phyloP scores from a whole-genome alignment of 2,329 filamentous ascomycete species.

The Cladosporium sp. region DNA sequence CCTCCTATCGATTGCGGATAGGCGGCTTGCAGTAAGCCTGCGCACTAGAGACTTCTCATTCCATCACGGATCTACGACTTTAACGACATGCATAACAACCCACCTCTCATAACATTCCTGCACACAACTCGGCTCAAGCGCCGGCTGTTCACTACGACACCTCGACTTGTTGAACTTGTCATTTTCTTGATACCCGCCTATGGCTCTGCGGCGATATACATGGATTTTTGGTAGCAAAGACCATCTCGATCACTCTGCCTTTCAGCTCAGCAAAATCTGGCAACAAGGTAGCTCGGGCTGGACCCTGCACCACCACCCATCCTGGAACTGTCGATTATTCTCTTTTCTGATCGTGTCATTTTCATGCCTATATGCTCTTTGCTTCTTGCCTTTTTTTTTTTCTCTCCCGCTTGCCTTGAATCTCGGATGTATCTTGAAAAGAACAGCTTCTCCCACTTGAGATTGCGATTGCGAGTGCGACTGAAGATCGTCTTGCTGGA shows the following conservation, averaged over 20 bases:
- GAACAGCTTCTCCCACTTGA: conserved; percentile 3
- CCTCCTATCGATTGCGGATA: not conserved
- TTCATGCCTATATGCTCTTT: not conserved
- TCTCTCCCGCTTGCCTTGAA: too few relatives aligned
- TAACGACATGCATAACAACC: conserved; percentile 5
- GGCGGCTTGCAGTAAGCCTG: not conserved
- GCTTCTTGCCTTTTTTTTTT: not conserved
- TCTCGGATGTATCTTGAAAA: not conserved
- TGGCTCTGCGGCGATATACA: not conserved
- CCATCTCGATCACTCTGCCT: not conserved
- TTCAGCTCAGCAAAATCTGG: not conserved
- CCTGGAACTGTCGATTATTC: not conserved
- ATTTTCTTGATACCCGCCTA: conserved; percentile 5
- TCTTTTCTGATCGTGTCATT: conserved; percentile 11
- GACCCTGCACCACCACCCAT: not conserved
- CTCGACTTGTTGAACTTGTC: not conserved
- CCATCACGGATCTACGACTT: not conserved
- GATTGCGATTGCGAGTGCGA: not conserved
- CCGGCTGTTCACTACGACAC: not conserved
- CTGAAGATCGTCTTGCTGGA: not conserved
- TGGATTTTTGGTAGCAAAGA: not conserved
- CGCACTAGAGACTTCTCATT: conserved; percentile 7
- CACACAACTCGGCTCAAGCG: not conserved
- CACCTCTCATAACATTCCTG: not conserved
- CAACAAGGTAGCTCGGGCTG: not conserved